Conservation (phyloP, 768 basidiomycete genomes). For the Xerocomellus amylosporus region DNA sequence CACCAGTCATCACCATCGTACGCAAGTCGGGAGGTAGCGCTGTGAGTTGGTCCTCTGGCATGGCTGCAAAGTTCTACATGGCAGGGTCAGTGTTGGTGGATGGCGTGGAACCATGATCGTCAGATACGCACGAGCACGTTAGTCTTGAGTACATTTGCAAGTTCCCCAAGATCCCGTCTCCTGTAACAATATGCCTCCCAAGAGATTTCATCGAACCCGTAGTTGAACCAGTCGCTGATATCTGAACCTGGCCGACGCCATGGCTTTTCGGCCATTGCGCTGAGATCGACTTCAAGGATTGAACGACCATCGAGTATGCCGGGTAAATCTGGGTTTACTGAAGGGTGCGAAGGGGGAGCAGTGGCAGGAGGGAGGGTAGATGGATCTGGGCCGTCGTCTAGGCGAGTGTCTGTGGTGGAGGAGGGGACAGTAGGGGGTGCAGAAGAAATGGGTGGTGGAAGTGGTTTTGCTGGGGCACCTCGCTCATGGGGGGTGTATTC, state of each 20-base stretch:
- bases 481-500: slow-evolving; percentile 78
- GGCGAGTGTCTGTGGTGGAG: slow-evolving; percentile 14
- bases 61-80: slow-evolving; percentile 70
- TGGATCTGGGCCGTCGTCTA: slow-evolving; percentile 59
- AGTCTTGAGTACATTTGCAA: slow-evolving; percentile 75
- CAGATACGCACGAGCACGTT: slow-evolving; percentile 68
- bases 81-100: slow-evolving; percentile 5
- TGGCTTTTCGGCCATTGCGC: slow-evolving; percentile 71
- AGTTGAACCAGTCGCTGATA: slow-evolving; percentile 98
- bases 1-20: slow-evolving; percentile 84
- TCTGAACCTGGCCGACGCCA: slow-evolving; percentile 93
- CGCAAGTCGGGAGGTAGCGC: slow-evolving; percentile 79
- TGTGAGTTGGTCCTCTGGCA: slow-evolving; percentile 78
- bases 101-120: neutral
- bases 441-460: slow-evolving; percentile 16
- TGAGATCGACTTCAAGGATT: slow-evolving; percentile 83
- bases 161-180: slow-evolving; percentile 75
- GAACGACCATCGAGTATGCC: slow-evolving; percentile 72
- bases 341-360: slow-evolving; percentile 79
- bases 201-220: slow-evolving; percentile 95
- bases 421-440: slow-evolving; percentile 21
- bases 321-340: slow-evolving; percentile 63
- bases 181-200: slow-evolving; percentile 93
- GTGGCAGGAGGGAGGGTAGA: slow-evolving; percentile 60
- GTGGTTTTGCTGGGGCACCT: slow-evolving; percentile 41